These are phyloP conservation scores for Yarrowia osloensis DNA, from an alignment of 805 yeast genomes.

Conservation along the genomic window DNA sequence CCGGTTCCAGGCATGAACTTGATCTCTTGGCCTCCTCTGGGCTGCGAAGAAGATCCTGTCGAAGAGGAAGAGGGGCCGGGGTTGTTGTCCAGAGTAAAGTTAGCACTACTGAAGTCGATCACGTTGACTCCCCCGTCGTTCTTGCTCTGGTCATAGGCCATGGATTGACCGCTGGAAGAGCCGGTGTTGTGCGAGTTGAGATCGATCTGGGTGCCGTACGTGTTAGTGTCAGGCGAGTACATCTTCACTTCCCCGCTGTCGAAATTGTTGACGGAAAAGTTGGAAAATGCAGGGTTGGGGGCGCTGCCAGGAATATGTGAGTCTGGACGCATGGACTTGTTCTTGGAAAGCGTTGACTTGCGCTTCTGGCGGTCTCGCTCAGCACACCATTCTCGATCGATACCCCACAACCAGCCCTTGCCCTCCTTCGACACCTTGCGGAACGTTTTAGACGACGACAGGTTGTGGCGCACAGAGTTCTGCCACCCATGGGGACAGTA, in stretches of 20 bases:
- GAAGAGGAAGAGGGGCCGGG: constrained; percentile 5
- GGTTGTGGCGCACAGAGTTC: constrained; percentile 85
- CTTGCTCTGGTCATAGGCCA: constrained; percentile 15
- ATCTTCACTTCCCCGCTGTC: constrained; percentile 27
- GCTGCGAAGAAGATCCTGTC: background rate
- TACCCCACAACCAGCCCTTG: constrained; percentile 94
- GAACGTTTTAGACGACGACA: constrained; percentile 84
- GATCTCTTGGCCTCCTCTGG: constrained; percentile 20
- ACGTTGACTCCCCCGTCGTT: constrained; percentile 24
- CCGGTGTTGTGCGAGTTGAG: background rate
- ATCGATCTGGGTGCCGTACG: constrained; percentile 30
- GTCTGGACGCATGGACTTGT: constrained; percentile 2
- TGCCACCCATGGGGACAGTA: constrained; percentile 99
- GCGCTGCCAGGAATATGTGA: constrained; percentile 11
- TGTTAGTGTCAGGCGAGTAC: constrained; percentile 30
- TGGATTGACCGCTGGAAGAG: background rate
- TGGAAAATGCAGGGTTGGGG: constrained; percentile 28
- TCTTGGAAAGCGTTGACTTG: constrained; percentile 40
- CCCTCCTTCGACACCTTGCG: constrained; percentile 79
- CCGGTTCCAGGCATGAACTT: constrained; percentile 26
- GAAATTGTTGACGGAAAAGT: constrained; percentile 16
- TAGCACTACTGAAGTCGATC: constrained; percentile 22
- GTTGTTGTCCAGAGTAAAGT: constrained; percentile 23
- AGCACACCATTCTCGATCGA: constrained; percentile 80
- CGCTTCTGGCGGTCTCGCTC: constrained; percentile 78